phyloP scores from a whole-genome alignment of 2,329 filamentous ascomycete genomes.

The Metarhizium sp. region DNA sequence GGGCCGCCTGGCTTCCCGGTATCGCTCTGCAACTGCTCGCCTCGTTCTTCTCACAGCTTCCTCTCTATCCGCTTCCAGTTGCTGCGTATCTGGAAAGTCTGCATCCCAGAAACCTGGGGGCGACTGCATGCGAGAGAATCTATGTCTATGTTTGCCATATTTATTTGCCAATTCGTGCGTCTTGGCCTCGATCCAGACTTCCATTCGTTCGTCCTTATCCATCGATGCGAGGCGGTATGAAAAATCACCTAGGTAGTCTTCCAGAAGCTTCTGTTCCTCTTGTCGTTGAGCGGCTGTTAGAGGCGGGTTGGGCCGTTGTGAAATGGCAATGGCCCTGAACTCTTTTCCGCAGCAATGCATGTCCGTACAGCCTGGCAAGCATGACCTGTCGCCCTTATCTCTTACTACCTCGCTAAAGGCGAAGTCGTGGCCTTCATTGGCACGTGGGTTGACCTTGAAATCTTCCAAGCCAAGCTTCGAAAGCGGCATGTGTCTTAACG shows the following conservation, averaged over 20 bases:
- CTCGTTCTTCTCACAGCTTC: slow-evolving; percentile 56
- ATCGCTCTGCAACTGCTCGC: slow-evolving; percentile 59
- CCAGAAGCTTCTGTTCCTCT: slow-evolving; percentile 41
- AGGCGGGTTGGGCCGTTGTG: slow-evolving; percentile 32
- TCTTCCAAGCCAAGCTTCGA: slow-evolving; percentile 54
- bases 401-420: slow-evolving; percentile 71
- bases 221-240: slow-evolving; percentile 51
- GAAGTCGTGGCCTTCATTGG: slow-evolving; percentile 61
- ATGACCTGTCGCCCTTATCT: slow-evolving; percentile 57
- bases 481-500: slow-evolving; percentile 49
- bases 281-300: slow-evolving; percentile 24
- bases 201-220: slow-evolving; percentile 49
- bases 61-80: slow-evolving; percentile 55
- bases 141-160: slow-evolving; percentile 68
- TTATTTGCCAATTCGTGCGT: slow-evolving; percentile 63
- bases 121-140: slow-evolving; percentile 59
- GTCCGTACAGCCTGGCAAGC: slow-evolving; percentile 64
- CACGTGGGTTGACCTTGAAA: slow-evolving; percentile 72
- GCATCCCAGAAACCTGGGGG: slow-evolving; percentile 87
- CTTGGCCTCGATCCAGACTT: slow-evolving; percentile 66
- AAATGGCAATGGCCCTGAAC: slow-evolving; percentile 57
- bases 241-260: slow-evolving; percentile 47
- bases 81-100: slow-evolving; percentile 85
- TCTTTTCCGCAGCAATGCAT: slow-evolving; percentile 67
- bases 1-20: slow-evolving; percentile 70